These are phyloP conservation scores for Naganishia sp. DNA, from an alignment of 1,284 basidiomycete genomes.

Conservation along the genomic window DNA sequence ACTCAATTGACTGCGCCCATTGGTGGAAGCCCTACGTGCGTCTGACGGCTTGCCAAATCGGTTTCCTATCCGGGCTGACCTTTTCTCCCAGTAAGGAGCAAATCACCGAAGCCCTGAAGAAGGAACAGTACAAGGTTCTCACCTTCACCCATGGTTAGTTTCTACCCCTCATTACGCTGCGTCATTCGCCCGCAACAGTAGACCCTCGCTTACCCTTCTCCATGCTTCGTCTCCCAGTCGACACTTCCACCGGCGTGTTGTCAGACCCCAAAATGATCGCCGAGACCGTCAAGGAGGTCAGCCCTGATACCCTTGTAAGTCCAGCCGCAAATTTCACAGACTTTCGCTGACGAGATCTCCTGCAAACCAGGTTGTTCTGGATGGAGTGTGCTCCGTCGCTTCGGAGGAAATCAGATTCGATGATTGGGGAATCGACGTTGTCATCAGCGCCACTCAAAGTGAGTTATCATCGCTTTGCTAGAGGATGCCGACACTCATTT, in stretches of 20 bases:
- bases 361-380: constrained; percentile 67
- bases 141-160: constrained; percentile 83
- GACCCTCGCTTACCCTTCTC: neutral
- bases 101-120: constrained; percentile 63
- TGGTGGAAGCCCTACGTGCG: constrained; percentile 68
- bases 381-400: constrained; percentile 93
- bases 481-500: neutral
- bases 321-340: neutral
- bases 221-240: constrained; percentile 48
- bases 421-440: constrained; percentile 88
- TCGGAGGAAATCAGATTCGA: constrained; percentile 95
- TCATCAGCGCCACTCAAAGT: constrained; percentile 89
- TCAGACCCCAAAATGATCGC: constrained; percentile 80
- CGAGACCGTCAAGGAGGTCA: constrained; percentile 71
- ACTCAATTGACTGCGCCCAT: constrained; percentile 79
- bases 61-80: neutral
- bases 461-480: neutral
- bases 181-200: neutral
- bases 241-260: constrained; percentile 89
- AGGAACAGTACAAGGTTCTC: constrained; percentile 84
- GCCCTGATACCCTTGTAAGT: constrained; percentile 78
- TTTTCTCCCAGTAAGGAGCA: constrained; percentile 43
- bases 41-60: neutral
- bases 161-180: neutral
- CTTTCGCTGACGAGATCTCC: neutral